phyloP scores from a whole-genome alignment of 2,329 filamentous ascomycete species.

The Emericellopsis atlantica region DNA sequence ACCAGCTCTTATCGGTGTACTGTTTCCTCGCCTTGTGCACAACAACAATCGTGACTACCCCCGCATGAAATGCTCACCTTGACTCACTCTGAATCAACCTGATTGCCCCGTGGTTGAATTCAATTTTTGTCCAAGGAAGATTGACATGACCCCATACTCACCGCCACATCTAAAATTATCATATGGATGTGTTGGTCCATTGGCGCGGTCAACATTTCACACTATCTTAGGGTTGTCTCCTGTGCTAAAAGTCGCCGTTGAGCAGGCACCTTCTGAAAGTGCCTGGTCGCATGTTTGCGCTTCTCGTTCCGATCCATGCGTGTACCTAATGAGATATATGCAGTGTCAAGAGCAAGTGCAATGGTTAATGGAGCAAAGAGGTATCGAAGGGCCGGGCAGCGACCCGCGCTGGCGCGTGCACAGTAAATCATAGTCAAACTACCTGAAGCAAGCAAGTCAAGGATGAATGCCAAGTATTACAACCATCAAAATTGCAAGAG shows the following conservation, averaged over 20 bases:
- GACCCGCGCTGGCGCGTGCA: background rate
- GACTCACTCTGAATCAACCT: constrained; percentile 73
- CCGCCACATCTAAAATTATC: constrained; percentile 42
- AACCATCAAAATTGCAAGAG: no score
- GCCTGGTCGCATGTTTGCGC: no score
- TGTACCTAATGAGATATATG: no score
- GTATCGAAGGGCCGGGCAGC: background rate
- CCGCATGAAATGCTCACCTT: constrained; percentile 28
- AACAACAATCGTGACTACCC: background rate
- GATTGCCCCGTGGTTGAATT: constrained; percentile 55
- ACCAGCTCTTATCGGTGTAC: no score
- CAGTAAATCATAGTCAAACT: background rate
- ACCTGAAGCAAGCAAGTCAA: background rate
- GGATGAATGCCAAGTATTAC: no score
- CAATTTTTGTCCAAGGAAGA: constrained; percentile 82
- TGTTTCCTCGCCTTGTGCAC: background rate
- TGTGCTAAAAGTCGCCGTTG: no score
- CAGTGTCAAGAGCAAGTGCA: no score
- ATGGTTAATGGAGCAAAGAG: no score
- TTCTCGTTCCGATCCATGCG: no score
- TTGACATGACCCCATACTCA: constrained; percentile 52
- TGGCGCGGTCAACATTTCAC: constrained; percentile 46
- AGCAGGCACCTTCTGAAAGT: no score
- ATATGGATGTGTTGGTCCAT: constrained; percentile 60
- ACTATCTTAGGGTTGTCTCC: no score